Percentiles rank a stretch among this genome's conserved stretches.
phyloP scores from a whole-genome alignment of 2,329 filamentous ascomycete species.

The Fusarium sp. region DNA sequence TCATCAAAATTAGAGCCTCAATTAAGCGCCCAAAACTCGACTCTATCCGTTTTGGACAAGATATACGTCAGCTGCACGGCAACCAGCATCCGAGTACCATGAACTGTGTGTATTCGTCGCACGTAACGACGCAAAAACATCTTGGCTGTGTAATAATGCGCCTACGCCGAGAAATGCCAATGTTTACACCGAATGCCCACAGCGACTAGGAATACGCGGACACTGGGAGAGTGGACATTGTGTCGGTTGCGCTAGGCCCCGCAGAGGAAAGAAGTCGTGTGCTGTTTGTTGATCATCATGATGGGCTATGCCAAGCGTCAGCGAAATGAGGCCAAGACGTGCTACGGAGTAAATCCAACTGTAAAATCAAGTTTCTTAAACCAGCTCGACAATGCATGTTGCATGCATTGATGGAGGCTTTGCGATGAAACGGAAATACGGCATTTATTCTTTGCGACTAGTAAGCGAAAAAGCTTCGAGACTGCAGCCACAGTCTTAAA shows the following conservation, averaged over 20 bases:
- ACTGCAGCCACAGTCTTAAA: background rate
- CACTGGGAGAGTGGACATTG: slow-evolving; percentile 3
- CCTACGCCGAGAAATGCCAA: slow-evolving; percentile 21
- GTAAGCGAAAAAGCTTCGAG: background rate
- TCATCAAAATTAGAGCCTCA: background rate
- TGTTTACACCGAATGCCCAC: background rate
- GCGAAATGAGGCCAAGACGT: slow-evolving; percentile 32
- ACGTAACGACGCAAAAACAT: background rate
- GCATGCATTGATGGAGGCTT: background rate
- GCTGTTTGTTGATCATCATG: slow-evolving; percentile 12
- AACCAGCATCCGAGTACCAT: slow-evolving; percentile 8
- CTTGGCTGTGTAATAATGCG: slow-evolving; percentile 24
- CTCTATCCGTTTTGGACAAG: slow-evolving; percentile 9
- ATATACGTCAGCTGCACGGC: slow-evolving; percentile 22
- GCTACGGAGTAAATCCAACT: background rate
- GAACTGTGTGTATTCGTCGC: background rate
- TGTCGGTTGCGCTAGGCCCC: slow-evolving; percentile 19
- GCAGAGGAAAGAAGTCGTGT: slow-evolving; percentile 25
- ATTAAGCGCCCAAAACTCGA: background rate
- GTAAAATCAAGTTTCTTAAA: slow-evolving; percentile 2
- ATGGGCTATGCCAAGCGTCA: slow-evolving; percentile 15
- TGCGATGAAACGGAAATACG: background rate
- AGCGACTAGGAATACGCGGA: slow-evolving; percentile 8
- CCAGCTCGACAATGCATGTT: background rate
- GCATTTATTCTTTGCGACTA: background rate